Evolutionary conservation across 129 eudicot species (phyloP), one percentile per base, ranked within the genome.

Genomic region (Escallonia rubra): DNA sequence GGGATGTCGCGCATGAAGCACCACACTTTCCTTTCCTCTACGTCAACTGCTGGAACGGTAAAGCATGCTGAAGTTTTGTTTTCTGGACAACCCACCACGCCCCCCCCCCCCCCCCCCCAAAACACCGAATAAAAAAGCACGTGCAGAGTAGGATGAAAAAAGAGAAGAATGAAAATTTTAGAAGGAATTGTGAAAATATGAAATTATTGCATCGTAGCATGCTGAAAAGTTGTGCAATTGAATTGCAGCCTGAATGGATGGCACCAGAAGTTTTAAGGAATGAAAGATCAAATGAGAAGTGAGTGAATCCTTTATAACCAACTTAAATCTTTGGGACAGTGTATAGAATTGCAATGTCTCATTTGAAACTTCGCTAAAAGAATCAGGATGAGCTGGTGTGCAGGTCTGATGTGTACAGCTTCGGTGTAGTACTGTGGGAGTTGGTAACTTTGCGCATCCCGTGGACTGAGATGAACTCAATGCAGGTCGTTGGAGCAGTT

Each of bases 161-260:
- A 48, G 10, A 58, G 8, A 38, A 13, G 64, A 8, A n/a, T n/a
- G 47, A 23, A 23, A 23, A 23, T 0, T 23, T 23, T 23, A 23
- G 1, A 23, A 23, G 2, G 9, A 15, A 11, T 50, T 51, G 12
- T 51, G 14, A 15, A 13, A 49, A 55, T 65, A 40, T 45, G 53
- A 58, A 34, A 42, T 12, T 48, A 59, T 58, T 72, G 34, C 57
- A 54, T 23, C 4, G 14, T 42, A 53, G 59, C 34, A 23, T 62
- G 65, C 54, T 81, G 46, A 82, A 23, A 23, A 23, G 56, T 63
- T 59, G 10, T 68, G 43, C 46, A 51, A n/a, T 73, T 51, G 56
- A 59, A 74, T n/a, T 86, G 91, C 95, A 92, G 98, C 91, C 98
- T 69, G 98, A 92, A 66, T 92, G 98, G 98, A 92, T 92, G 98